Evolutionary conservation across 306 rosid genomes (phyloP).

Genomic region (Prunus salicina): DNA sequence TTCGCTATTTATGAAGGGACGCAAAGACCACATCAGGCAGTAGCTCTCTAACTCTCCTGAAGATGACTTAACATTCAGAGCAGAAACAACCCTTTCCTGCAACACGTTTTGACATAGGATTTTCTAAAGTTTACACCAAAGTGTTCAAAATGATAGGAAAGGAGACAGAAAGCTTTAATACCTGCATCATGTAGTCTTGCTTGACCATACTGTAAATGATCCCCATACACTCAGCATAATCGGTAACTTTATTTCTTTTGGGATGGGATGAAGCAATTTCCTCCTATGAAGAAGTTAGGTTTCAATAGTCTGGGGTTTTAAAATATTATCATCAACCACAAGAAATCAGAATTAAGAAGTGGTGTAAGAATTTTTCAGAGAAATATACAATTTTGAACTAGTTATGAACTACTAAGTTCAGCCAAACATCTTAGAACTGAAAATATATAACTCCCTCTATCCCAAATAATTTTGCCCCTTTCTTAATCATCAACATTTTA

Average conservation of each 20-base stretch:
- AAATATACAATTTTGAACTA: background rate
- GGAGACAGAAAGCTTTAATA: conserved; percentile 17
- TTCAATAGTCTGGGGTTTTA: background rate
- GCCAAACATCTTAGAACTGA: background rate
- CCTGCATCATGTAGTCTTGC: conserved; percentile 81
- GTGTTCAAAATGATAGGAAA: conserved; percentile 7
- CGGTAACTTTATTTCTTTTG: conserved; percentile 33
- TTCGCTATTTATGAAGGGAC: conserved; percentile 46
- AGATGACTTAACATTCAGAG: conserved; percentile 47
- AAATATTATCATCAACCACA: conserved; percentile 1
- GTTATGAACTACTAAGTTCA: background rate
- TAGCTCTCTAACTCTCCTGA: conserved; percentile 68
- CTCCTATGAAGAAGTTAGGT: conserved; percentile 32
- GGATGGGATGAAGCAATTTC: conserved; percentile 29
- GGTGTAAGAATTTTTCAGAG: background rate
- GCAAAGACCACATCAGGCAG: conserved; percentile 80
- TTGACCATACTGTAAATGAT: conserved; percentile 57
- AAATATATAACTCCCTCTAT: background rate
- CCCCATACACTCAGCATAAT: conserved; percentile 54
- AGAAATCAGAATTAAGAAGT: background rate
- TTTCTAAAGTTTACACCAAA: background rate
- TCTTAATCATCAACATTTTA: background rate
- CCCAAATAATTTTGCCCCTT: background rate
- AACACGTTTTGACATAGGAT: conserved; percentile 11
- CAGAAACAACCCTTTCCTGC: conserved; percentile 70